Evolutionary conservation across 192 early-diverging fungal genomes (phyloP).

Genomic region (Coemansia sp.): DNA sequence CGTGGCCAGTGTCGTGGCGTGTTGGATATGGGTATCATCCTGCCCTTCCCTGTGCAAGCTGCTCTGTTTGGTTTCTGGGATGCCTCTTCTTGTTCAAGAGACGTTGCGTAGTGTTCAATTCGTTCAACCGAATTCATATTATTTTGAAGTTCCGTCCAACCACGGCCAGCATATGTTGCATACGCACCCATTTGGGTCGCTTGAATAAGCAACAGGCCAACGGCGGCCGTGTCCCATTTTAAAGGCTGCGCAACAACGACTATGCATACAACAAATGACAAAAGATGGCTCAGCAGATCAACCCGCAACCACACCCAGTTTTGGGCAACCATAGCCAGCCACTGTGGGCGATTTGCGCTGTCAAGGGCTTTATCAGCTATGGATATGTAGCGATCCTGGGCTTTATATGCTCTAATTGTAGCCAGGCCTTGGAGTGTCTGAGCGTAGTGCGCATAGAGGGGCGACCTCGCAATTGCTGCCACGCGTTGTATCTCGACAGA

Average conservation of each 20-base stretch:
- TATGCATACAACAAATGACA: constrained; percentile 34
- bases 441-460: constrained; percentile 79
- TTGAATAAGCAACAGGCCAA: constrained; percentile 44
- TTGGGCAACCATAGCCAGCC: constrained; percentile 40
- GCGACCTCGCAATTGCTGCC: constrained; percentile 78
- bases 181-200: constrained; percentile 48
- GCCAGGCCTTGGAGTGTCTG: constrained; percentile 78
- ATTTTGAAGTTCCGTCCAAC: constrained; percentile 55
- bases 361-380: constrained; percentile 24
- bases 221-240: constrained; percentile 44
- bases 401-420: constrained; percentile 82
- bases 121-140: constrained; percentile 52
- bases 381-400: constrained; percentile 28
- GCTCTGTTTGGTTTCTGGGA: not conserved
- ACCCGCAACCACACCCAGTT: constrained; percentile 50
- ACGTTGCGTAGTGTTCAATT: constrained; percentile 38
- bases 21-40: not conserved
- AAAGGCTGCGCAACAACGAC: constrained; percentile 34
- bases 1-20: constrained; percentile 24
- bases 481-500: constrained; percentile 89
- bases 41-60: not conserved
- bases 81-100: constrained; percentile 28
- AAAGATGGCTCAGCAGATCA: constrained; percentile 27
- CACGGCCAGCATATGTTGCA: constrained; percentile 42
- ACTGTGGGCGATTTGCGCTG: constrained; percentile 42